Evolutionary conservation across 139 green algal genomes (phyloP).

Genomic region (Eudorina sp.): DNA sequence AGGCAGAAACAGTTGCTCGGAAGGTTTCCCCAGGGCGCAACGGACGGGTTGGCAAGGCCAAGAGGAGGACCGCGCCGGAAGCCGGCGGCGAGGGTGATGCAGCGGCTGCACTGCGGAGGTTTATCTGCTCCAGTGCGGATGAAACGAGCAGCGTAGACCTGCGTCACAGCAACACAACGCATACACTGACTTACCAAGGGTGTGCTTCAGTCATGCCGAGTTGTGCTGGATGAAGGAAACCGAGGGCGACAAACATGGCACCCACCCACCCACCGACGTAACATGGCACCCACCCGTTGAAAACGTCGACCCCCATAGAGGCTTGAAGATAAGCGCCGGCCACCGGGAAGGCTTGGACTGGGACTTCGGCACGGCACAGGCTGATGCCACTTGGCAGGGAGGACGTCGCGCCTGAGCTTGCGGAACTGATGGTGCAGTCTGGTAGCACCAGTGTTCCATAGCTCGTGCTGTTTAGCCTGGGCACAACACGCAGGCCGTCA

Average conservation of each 20-base stretch:
- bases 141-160: slow-evolving; percentile 12
- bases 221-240: too few relatives aligned
- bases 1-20: slow-evolving; percentile 54
- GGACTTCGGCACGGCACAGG: slow-evolving; percentile 43
- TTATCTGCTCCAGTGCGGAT: background rate
- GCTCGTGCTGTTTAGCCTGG: background rate
- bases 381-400: slow-evolving; percentile 21
- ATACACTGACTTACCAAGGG: too few relatives aligned
- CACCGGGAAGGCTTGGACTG: slow-evolving; percentile 42
- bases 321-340: background rate
- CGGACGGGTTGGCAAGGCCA: slow-evolving; percentile 52
- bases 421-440: slow-evolving; percentile 2
- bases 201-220: too few relatives aligned
- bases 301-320: slow-evolving; percentile 36
- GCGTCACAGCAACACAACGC: too few relatives aligned
- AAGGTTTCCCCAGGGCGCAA: slow-evolving; percentile 56
- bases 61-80: slow-evolving; percentile 33
- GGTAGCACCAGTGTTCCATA: slow-evolving; percentile 4
- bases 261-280: too few relatives aligned
- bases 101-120: slow-evolving; percentile 6
- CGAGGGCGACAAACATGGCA: too few relatives aligned
- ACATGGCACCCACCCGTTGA: slow-evolving; percentile 57
- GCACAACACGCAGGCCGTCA: slow-evolving; percentile 29
- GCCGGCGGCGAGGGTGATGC: background rate
- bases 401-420: background rate